phyloP scores from a whole-genome alignment of 1,284 basidiomycete species.

The Amylostereum areolatum region DNA sequence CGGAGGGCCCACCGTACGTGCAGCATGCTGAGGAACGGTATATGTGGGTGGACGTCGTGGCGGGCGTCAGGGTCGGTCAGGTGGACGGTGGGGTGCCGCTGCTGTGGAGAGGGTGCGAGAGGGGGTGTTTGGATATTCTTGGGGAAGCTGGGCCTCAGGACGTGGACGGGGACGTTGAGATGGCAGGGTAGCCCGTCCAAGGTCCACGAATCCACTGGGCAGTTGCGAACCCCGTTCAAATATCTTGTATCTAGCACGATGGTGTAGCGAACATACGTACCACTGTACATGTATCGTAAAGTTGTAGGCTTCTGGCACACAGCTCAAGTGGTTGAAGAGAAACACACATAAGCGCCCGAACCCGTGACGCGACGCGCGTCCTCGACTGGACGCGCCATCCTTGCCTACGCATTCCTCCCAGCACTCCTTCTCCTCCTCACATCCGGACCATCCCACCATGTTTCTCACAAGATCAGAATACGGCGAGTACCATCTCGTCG shows the following conservation, averaged over 20 bases:
- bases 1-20: slow-evolving; percentile 36
- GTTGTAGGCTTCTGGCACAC: no score
- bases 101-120: slow-evolving; percentile 60
- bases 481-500: slow-evolving; percentile 36
- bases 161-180: neutral
- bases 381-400: neutral
- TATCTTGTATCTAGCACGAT: no score
- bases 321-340: no score
- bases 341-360: no score
- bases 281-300: no score
- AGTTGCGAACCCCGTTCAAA: no score
- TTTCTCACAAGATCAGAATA: slow-evolving; percentile 94
- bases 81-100: slow-evolving; percentile 43
- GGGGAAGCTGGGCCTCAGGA: slow-evolving; percentile 15
- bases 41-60: slow-evolving; percentile 57
- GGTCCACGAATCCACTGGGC: no score
- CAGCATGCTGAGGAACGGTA: slow-evolving; percentile 54
- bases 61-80: slow-evolving; percentile 42
- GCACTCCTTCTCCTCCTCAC: neutral
- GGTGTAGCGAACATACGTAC: no score
- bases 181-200: no score
- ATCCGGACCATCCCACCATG: slow-evolving; percentile 37
- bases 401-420: neutral
- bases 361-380: slow-evolving; percentile 11
- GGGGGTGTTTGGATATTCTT: slow-evolving; percentile 59